A percentile compares a stretch with the other conserved stretches of the same genome.
phyloP scores from a whole-genome alignment of 306 rosid genomes.

The Inga laurina region DNA sequence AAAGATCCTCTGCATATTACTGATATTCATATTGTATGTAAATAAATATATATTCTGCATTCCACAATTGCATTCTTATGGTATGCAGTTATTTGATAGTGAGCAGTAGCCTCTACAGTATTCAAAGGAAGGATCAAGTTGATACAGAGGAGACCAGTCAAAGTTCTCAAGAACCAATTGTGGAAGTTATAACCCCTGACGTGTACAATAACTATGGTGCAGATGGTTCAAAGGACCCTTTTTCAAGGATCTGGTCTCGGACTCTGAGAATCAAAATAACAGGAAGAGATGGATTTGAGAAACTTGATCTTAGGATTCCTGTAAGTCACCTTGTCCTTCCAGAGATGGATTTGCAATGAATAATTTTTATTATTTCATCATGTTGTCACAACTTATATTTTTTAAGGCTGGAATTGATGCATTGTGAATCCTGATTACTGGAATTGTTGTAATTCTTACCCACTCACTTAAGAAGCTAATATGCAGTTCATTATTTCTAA shows the following conservation, averaged over 20 bases:
- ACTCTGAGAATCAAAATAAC: constrained; percentile 80
- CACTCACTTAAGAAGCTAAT: not conserved
- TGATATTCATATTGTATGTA: constrained; percentile 25
- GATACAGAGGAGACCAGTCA: constrained; percentile 65
- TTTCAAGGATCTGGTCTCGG: constrained; percentile 87
- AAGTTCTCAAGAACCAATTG: constrained; percentile 71
- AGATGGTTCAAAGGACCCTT: constrained; percentile 67
- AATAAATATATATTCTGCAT: constrained; percentile 28
- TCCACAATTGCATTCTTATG: constrained; percentile 40
- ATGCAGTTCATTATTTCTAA: not conserved
- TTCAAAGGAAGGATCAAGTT: constrained; percentile 62
- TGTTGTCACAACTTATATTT: constrained; percentile 11
- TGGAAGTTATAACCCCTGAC: constrained; percentile 94
- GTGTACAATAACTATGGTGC: constrained; percentile 74
- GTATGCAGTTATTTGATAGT: constrained; percentile 70
- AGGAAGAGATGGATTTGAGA: constrained; percentile 92
- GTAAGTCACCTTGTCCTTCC: constrained; percentile 58
- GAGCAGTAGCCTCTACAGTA: constrained; percentile 65
- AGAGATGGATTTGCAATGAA: not conserved
- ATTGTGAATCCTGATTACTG: not conserved
- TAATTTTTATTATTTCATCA: not conserved
- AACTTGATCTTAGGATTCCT: constrained; percentile 83
- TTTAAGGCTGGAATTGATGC: not conserved
- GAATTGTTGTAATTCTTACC: constrained; percentile 9
- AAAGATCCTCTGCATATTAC: constrained; percentile 9